Evolutionary conservation across 2,329 filamentous ascomycete genomes (phyloP).

Genomic region (Arthroderma uncinatum): DNA sequence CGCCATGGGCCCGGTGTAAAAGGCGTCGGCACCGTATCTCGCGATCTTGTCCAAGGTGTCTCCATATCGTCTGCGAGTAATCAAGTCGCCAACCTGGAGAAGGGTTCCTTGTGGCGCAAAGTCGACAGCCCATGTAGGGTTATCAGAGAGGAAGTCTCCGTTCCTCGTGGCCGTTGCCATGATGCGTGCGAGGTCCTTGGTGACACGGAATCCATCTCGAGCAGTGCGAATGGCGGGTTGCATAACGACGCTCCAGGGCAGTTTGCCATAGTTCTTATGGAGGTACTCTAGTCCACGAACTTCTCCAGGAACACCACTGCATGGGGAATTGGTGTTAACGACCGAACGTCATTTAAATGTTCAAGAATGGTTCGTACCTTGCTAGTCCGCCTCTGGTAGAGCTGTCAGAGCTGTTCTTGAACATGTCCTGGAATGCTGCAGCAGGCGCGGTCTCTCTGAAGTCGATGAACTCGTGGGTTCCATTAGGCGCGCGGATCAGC

Average conservation of each 20-base stretch:
- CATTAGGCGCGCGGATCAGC: slow-evolving; percentile 60
- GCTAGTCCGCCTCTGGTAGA: slow-evolving; percentile 65
- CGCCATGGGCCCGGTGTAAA: slow-evolving; percentile 63
- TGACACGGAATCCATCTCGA: slow-evolving; percentile 60
- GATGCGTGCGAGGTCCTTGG: slow-evolving; percentile 61
- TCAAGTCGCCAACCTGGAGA: slow-evolving; percentile 60
- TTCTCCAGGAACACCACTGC: slow-evolving; percentile 46
- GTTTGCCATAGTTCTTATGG: slow-evolving; percentile 49
- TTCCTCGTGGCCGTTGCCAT: slow-evolving; percentile 46
- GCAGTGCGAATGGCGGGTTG: slow-evolving; percentile 65
- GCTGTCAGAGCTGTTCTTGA: slow-evolving; percentile 53
- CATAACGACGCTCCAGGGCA: slow-evolving; percentile 62
- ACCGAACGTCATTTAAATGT: not conserved
- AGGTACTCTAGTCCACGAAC: slow-evolving; percentile 68
- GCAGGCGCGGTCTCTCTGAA: slow-evolving; percentile 82
- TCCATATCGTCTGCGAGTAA: slow-evolving; percentile 72
- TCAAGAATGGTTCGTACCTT: slow-evolving; percentile 27
- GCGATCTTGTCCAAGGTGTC: slow-evolving; percentile 69
- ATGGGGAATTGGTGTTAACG: not conserved
- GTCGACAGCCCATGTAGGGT: slow-evolving; percentile 73
- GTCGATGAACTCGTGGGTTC: slow-evolving; percentile 76
- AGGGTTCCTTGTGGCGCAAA: slow-evolving; percentile 75
- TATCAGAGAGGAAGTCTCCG: slow-evolving; percentile 57
- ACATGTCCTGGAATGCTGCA: slow-evolving; percentile 77
- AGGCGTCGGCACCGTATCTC: slow-evolving; percentile 56